Evolutionary conservation across 495 filamentous ascomycete genomes (phyloP).

Genomic region (Xylaria telfairii): DNA sequence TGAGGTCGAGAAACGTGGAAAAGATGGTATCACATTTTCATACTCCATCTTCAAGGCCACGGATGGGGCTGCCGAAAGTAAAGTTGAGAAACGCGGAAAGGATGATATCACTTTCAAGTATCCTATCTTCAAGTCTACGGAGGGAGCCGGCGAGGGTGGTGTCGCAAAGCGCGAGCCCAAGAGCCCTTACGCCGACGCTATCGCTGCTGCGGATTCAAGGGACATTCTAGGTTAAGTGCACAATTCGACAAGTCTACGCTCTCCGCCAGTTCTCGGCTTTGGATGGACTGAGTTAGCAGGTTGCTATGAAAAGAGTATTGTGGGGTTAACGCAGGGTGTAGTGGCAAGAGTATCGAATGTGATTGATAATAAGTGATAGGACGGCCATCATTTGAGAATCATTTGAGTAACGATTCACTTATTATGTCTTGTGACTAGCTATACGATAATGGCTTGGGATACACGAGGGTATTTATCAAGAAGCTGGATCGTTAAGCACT

Average conservation of each 20-base stretch:
- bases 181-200: constrained; percentile 7
- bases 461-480: neutral
- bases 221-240: neutral
- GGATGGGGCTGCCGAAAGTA: neutral
- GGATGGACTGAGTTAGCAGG: neutral
- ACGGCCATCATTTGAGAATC: neutral
- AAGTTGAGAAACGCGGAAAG: neutral
- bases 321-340: neutral
- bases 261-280: neutral
- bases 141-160: neutral
- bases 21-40: neutral
- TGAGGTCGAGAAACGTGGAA: neutral
- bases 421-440: neutral
- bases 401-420: neutral
- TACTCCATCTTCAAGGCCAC: neutral
- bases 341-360: neutral
- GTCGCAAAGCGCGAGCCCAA: neutral
- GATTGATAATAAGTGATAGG: neutral
- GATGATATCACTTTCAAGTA: neutral
- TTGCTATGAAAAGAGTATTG: neutral
- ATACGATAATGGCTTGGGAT: neutral
- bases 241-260: neutral
- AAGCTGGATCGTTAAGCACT: neutral
- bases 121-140: neutral
- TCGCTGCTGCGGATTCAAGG: constrained; percentile 9